A percentile compares a stretch with the other conserved stretches of the same genome.
Evolutionary conservation across 208 protist genomes (phyloP).

Genomic region (Leishmania arabica): DNA sequence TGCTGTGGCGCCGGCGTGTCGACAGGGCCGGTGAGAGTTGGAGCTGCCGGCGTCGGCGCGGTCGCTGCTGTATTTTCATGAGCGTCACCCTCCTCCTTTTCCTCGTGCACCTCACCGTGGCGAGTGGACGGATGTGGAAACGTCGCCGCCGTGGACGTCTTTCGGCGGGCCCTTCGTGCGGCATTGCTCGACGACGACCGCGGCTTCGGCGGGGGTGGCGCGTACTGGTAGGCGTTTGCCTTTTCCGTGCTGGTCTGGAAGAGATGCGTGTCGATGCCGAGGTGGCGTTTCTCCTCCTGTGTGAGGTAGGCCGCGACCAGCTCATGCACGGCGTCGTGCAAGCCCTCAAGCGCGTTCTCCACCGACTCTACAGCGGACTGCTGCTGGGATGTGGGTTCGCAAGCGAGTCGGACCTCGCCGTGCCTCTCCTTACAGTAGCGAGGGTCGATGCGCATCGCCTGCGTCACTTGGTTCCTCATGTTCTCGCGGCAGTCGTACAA

Average conservation of each 20-base stretch:
- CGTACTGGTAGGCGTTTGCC: constrained; percentile 75
- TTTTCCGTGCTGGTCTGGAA: constrained; percentile 71
- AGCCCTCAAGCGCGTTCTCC: constrained; percentile 28
- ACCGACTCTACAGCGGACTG: constrained; percentile 53
- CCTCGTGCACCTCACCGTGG: constrained; percentile 2
- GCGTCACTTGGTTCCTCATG: constrained; percentile 41
- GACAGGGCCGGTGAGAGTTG: neutral
- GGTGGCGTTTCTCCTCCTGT: constrained; percentile 78
- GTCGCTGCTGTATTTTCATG: neutral
- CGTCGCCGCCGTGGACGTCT: neutral
- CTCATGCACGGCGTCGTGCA: constrained; percentile 56
- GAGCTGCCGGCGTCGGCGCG: neutral
- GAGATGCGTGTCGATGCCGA: constrained; percentile 75
- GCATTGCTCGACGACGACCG: neutral
- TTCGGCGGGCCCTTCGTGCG: neutral
- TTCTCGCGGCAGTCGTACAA: constrained; percentile 50
- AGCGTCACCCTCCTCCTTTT: neutral
- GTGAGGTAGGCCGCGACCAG: constrained; percentile 70
- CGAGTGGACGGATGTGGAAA: neutral
- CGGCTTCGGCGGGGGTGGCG: neutral
- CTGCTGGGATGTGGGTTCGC: constrained; percentile 54
- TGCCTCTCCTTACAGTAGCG: constrained; percentile 45
- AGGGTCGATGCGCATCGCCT: constrained; percentile 79
- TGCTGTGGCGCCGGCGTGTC: neutral
- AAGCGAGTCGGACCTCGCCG: constrained; percentile 43